A percentile compares a stretch with the other conserved stretches of the same genome.
Evolutionary conservation across 192 early-diverging fungal species (phyloP).

Genomic region (Lunasporangiospora selenospora): DNA sequence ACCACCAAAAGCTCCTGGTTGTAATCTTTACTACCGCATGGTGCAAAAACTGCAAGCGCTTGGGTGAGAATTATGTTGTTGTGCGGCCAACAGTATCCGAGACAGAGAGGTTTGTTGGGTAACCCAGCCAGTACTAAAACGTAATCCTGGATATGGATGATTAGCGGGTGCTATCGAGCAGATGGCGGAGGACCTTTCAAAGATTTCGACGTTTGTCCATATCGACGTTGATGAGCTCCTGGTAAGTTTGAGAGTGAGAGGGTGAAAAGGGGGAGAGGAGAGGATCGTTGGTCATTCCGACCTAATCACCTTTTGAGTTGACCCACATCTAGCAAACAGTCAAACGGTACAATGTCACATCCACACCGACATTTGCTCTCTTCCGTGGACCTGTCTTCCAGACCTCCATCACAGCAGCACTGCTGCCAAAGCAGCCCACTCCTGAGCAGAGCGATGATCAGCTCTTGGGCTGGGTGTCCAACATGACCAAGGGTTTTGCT

Average conservation of each 20-base stretch:
- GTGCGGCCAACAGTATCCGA: too few relatives aligned
- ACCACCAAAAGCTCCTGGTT: slow-evolving; percentile 22
- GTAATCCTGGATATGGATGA: too few relatives aligned
- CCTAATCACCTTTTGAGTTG: background rate
- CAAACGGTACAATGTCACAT: slow-evolving; percentile 22
- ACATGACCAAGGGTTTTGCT: slow-evolving; percentile 13
- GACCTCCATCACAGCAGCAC: slow-evolving; percentile 23
- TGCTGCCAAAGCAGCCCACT: slow-evolving; percentile 21
- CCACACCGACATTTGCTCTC: slow-evolving; percentile 29
- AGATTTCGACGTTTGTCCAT: slow-evolving; percentile 32
- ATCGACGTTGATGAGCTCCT: slow-evolving; percentile 37
- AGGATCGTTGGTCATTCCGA: background rate
- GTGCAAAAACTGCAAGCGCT: slow-evolving; percentile 49
- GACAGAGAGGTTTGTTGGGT: too few relatives aligned
- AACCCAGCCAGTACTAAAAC: too few relatives aligned
- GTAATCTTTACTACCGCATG: slow-evolving; percentile 41
- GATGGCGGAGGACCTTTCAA: slow-evolving; percentile 27
- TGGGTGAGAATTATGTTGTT: too few relatives aligned
- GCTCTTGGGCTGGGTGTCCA: slow-evolving; percentile 21
- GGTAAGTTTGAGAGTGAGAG: slow-evolving; percentile 19
- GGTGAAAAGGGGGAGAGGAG: background rate
- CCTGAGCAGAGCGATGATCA: slow-evolving; percentile 35
- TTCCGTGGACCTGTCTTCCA: slow-evolving; percentile 36
- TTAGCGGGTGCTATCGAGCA: slow-evolving; percentile 28
- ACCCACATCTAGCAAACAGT: slow-evolving; percentile 23